Evolutionary conservation across 495 filamentous ascomycete genomes (phyloP).

Genomic region (Neurospora sp.): DNA sequence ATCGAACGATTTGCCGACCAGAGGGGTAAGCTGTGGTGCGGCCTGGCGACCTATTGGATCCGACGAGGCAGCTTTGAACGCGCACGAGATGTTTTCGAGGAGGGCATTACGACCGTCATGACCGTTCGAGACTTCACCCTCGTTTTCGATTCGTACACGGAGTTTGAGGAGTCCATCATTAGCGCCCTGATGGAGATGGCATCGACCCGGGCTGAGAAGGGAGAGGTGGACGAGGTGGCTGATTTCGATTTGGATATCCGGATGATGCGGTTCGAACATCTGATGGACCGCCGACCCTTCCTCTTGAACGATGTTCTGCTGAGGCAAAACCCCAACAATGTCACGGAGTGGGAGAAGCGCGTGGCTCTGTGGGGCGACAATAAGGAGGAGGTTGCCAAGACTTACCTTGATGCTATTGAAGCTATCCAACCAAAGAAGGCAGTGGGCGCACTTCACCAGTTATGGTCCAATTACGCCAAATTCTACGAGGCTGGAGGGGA

Average conservation of each 20-base stretch:
- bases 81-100: conserved; percentile 88
- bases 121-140: conserved; percentile 97
- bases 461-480: conserved; percentile 97
- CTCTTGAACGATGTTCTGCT: conserved; percentile 93
- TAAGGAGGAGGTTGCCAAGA: conserved; percentile 81
- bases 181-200: conserved; percentile 82
- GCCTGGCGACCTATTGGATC: conserved; percentile 94
- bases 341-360: conserved; percentile 94
- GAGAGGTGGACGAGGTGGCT: conserved; percentile 69
- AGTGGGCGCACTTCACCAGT: conserved; percentile 82
- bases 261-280: conserved; percentile 95
- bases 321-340: conserved; percentile 93
- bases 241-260: conserved; percentile 95
- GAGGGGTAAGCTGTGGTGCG: conserved; percentile 92
- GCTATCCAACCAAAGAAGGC: conserved; percentile 93
- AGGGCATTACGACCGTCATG: conserved; percentile 96
- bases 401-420: conserved; percentile 89
- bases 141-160: conserved; percentile 90
- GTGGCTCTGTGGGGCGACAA: conserved; percentile 94
- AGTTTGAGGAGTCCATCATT: conserved; percentile 96
- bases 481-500: conserved; percentile 92
- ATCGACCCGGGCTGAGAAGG: conserved; percentile 71
- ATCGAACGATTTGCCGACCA: conserved; percentile 91
- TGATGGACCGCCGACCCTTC: conserved; percentile 96
- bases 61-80: conserved; percentile 81